phyloP scores from a whole-genome alignment of 495 filamentous ascomycete species.

The Aspergillus baeticus region DNA sequence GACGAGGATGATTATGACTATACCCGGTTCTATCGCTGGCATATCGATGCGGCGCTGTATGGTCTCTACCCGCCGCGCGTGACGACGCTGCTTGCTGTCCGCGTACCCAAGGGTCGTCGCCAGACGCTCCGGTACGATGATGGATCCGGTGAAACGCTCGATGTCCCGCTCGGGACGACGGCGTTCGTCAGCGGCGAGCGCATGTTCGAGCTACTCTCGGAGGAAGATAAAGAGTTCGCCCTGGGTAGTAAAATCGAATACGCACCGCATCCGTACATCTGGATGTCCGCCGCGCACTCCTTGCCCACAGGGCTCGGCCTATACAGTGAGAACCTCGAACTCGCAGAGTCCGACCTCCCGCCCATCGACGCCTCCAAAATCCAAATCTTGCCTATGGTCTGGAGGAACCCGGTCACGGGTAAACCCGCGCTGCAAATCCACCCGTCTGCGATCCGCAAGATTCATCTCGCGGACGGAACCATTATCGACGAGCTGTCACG shows the following conservation, averaged over 20 bases:
- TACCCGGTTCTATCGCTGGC: conserved; percentile 77
- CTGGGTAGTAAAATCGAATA: conserved; percentile 66
- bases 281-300: conserved; percentile 66
- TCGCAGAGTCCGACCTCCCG: conserved; percentile 56
- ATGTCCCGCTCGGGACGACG: conserved; percentile 72
- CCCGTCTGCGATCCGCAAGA: conserved; percentile 62
- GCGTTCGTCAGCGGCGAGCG: conserved; percentile 67
- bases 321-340: conserved; percentile 58
- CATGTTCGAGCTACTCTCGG: conserved; percentile 62
- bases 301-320: conserved; percentile 66
- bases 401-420: conserved; percentile 69
- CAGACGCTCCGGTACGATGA: conserved; percentile 71
- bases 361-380: conserved; percentile 62
- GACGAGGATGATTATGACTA: conserved; percentile 61
- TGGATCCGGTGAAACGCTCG: conserved; percentile 62
- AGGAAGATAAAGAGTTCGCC: conserved; percentile 64
- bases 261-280: conserved; percentile 71
- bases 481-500: conserved; percentile 62
- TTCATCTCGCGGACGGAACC: conserved; percentile 61
- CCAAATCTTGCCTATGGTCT: conserved; percentile 67
- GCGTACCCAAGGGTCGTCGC: conserved; percentile 60
- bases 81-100: conserved; percentile 66
- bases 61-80: conserved; percentile 67
- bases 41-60: conserved; percentile 76
- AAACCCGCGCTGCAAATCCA: conserved; percentile 69